phyloP scores from a whole-genome alignment of 176 grass and related monocot species.

The Juncus inflexus region DNA sequence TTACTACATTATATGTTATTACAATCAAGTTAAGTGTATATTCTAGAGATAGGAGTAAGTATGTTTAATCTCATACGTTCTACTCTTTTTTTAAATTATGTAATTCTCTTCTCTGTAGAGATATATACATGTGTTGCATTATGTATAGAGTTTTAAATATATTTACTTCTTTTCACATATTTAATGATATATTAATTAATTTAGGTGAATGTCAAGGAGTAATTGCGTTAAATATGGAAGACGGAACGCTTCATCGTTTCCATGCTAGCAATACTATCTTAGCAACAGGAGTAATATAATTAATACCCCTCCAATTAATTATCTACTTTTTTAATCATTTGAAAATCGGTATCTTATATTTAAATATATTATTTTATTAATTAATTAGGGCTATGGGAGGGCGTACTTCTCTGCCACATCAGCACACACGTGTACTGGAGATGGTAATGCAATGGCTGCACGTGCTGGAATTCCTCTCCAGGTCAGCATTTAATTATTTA shows the following conservation, averaged over 20 bases:
- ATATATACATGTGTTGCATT: neutral
- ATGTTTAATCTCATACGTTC: neutral
- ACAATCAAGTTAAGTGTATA: too few relatives aligned
- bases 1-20: too few relatives aligned
- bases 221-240: slow-evolving; percentile 99
- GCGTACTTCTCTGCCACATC: slow-evolving; percentile 95
- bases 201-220: slow-evolving; percentile 73
- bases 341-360: slow-evolving; percentile 17
- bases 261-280: slow-evolving; percentile 77
- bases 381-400: slow-evolving; percentile 71
- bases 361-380: slow-evolving; percentile 21
- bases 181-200: slow-evolving; percentile 27
- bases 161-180: slow-evolving; percentile 7
- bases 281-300: slow-evolving; percentile 68
- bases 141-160: neutral
- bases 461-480: slow-evolving; percentile 95
- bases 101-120: neutral
- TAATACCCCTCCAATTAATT: neutral
- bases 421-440: slow-evolving; percentile 98
- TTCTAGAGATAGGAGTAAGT: neutral
- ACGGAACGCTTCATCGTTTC: slow-evolving; percentile 94
- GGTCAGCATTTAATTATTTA: slow-evolving; percentile 29
- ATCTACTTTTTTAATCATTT: neutral
- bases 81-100: slow-evolving; percentile 5
- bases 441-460: slow-evolving; percentile 97